Evolutionary conservation across 2,329 filamentous ascomycete genomes (phyloP), one percentile per base, ranked within the genome.

Genomic region (Scleromitrula shiraiana): DNA sequence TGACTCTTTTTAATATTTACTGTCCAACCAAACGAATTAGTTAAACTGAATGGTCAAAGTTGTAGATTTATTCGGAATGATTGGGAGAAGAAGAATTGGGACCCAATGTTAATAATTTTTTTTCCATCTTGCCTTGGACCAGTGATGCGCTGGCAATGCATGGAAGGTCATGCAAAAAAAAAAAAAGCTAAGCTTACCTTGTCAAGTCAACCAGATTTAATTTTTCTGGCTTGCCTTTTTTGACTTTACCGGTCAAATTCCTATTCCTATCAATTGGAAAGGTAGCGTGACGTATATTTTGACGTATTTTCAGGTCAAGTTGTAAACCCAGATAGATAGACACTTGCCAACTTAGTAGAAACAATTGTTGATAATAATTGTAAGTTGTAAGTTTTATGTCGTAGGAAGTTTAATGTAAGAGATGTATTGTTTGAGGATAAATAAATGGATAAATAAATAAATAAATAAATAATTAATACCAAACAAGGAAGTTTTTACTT

Each of bases 61-160:
- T 53, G 48, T 40, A 53, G 46, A 49, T 44, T 55, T 50, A 53
- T 50, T 52, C 29, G 45, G 53, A 50, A 51, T 58, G 54, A 59
- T 61, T 59, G 59, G 57, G 56, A 56, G 51, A 54, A 38, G 51
- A 53, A 40, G 53, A 52, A 44, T 52, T 57, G 53, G 54, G 54
- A 50, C 54, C 49, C 49, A 53, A 53, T 51, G 55, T 40, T 37
- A 55, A 55, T 52, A 19, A 36, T 49, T 44, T 60, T 57, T n/a
- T n/a, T n/a, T n/a, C n/a, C n/a, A n/a, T n/a, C n/a, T n/a, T 63
- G 43, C 55, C 53, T 53, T 58, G 22, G 56, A 59, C 60, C 59
- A 62, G 52, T 56, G 58, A 64, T 63, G 62, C 58, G 62, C 54
- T 63, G 60, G 55, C 59, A 57, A 56, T 62, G 61, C 61, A 63